Evolutionary conservation across 2,329 filamentous ascomycete species (phyloP).

Genomic region (Alternaria brassicicola): DNA sequence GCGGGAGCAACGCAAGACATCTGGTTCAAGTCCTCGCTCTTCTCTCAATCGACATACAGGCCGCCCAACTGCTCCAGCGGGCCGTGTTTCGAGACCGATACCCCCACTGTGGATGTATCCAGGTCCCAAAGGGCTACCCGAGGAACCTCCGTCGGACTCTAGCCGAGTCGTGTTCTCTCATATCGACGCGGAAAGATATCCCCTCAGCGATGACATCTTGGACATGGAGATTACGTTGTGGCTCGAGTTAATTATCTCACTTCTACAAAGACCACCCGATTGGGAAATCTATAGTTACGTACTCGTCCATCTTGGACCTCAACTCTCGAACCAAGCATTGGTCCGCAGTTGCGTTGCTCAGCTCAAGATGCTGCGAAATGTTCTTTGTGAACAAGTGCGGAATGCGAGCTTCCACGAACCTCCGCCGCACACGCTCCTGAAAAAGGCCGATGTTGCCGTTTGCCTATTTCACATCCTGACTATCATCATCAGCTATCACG

Average conservation of each 20-base stretch:
- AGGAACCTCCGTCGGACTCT: conserved; percentile 56
- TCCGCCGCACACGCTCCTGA: conserved; percentile 76
- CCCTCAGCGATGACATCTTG: conserved; percentile 46
- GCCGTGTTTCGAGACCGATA: conserved; percentile 42
- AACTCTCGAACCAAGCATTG: conserved; percentile 87
- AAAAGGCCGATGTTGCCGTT: conserved; percentile 85
- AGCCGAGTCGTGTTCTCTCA: conserved; percentile 60
- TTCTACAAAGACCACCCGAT: conserved; percentile 76
- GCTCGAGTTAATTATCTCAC: conserved; percentile 76
- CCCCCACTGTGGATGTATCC: conserved; percentile 63
- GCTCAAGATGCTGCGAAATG: conserved; percentile 74
- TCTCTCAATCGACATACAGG: conserved; percentile 39
- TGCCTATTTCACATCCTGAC: conserved; percentile 87
- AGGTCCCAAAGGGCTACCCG: conserved; percentile 60
- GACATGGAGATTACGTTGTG: conserved; percentile 63
- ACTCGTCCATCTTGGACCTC: conserved; percentile 82
- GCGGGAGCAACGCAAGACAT: conserved; percentile 40
- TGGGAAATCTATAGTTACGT: conserved; percentile 96
- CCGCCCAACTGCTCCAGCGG: conserved; percentile 30
- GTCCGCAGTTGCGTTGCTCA: conserved; percentile 77
- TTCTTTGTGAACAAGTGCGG: conserved; percentile 83
- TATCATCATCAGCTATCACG: conserved; percentile 88
- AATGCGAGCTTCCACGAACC: conserved; percentile 80
- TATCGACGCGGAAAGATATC: conserved; percentile 46
- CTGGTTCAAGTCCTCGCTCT: conserved; percentile 40